Base-by-base conservation (phyloP, 805 yeast genomes). In the Yamadazyma endophytica region DNA sequence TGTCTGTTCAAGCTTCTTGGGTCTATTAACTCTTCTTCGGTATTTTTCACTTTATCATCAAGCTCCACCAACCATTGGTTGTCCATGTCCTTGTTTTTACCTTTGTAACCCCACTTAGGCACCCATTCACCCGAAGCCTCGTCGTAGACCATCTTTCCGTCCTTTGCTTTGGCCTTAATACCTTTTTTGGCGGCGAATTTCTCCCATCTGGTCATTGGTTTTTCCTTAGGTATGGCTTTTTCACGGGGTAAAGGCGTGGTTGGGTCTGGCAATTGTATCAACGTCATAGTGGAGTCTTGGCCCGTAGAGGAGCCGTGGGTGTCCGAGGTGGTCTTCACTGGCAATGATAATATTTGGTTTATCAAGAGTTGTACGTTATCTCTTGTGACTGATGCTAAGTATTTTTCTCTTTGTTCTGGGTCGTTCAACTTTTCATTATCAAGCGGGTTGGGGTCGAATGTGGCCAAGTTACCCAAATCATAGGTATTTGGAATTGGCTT, bases 81-180 rank as follows among this genome's bases (percentile, higher is more conserved):
- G 50, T 90, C 97, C 46, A 79, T 52, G 33, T 78, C 76, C 64
- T 92, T 90, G 62, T 92, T 92, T 61, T 78, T 77, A 52, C 97
- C 97, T 44, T 83, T 81, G 68, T 82, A 90, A 39, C 99, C 99
- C 98, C 98, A 92, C 61, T 88, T 90, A 49, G 95, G 90, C 39
- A 82, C 96, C 98, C 98, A 92, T 61, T 88, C 89, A 31, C 90
- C 89, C 18, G 75, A 64, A 19, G 75, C 92, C 58, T 92, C 97
- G 58, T 92, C 96, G 49, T 66, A 92, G 1, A 85, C 87, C 75
- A 81, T 68, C 64, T 86, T 92, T 28, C 95, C 96, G 17, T 84
- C 80, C 57, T 82, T 88, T 39, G 84, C 85, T 70, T 85, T 89
- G 63, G 94, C 75, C 61, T 82, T 70, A 56, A 92, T 92, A 51